These are phyloP conservation scores for Gryganskiella cystojenkinii DNA, from an alignment of 192 early-diverging fungal species.

Conservation along the genomic window DNA sequence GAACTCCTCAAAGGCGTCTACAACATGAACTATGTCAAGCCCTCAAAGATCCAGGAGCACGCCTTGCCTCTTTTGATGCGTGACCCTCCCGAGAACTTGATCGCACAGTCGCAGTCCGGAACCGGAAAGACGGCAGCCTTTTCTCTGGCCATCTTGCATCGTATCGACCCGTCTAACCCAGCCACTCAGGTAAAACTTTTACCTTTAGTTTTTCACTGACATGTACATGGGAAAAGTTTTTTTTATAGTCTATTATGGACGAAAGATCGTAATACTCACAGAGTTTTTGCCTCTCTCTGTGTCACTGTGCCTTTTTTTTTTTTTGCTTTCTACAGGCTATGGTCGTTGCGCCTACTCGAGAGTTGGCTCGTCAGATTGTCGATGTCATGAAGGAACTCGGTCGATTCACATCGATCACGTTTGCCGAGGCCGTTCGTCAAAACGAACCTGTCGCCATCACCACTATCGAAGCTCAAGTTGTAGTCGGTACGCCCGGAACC, in stretches of 20 bases:
- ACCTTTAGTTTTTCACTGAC: no score
- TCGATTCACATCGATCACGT: constrained; percentile 77
- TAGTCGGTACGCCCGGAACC: constrained; percentile 96
- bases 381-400: constrained; percentile 88
- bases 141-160: constrained; percentile 34
- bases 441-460: neutral
- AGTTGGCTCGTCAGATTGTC: constrained; percentile 93
- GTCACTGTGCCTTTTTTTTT: constrained; percentile 1
- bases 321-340: constrained; percentile 64
- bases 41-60: constrained; percentile 94
- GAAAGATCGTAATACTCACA: neutral
- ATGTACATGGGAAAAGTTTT: no score
- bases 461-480: constrained; percentile 74
- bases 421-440: constrained; percentile 80
- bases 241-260: neutral
- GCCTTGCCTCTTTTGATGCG: constrained; percentile 88
- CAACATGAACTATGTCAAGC: constrained; percentile 85
- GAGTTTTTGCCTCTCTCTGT: neutral
- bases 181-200: constrained; percentile 74
- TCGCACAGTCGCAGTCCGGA: constrained; percentile 56
- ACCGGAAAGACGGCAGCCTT: constrained; percentile 60
- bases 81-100: constrained; percentile 77
- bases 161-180: constrained; percentile 50
- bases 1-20: constrained; percentile 92
- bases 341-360: constrained; percentile 90